Evolutionary conservation across 1,284 basidiomycete genomes (phyloP).

Genomic region (Cryptococcus sp.): DNA sequence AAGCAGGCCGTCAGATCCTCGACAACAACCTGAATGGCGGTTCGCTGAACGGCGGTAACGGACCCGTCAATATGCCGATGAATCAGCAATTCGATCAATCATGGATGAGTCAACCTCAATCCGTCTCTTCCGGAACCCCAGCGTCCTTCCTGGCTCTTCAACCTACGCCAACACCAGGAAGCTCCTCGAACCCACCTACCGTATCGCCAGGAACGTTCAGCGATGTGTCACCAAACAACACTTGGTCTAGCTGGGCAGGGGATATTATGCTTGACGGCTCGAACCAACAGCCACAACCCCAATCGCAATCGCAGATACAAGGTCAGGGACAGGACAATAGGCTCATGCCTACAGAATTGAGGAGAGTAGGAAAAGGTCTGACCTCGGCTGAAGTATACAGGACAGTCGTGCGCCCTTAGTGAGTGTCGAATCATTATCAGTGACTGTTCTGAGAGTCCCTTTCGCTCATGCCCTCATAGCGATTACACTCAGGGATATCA

Average conservation of each 20-base stretch:
- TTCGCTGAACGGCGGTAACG: background rate
- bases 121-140: constrained; percentile 12
- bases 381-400: constrained; percentile 63
- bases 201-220: too few relatives aligned
- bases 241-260: background rate
- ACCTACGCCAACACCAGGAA: too few relatives aligned
- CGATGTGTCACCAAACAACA: constrained; percentile 15
- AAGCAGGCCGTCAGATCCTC: constrained; percentile 17
- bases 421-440: too few relatives aligned
- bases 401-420: constrained; percentile 75
- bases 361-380: constrained; percentile 4
- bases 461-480: too few relatives aligned
- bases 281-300: background rate
- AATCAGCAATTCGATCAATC: background rate
- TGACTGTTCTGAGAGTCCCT: too few relatives aligned
- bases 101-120: background rate
- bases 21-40: background rate
- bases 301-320: too few relatives aligned
- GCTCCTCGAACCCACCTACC: too few relatives aligned
- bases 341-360: background rate
- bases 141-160: too few relatives aligned
- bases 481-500: constrained; percentile 94
- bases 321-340: too few relatives aligned
- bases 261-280: constrained; percentile 9
- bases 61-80: too few relatives aligned